Conservation (phyloP, 441 rosid species). For the Syzygium syzygioides region DNA sequence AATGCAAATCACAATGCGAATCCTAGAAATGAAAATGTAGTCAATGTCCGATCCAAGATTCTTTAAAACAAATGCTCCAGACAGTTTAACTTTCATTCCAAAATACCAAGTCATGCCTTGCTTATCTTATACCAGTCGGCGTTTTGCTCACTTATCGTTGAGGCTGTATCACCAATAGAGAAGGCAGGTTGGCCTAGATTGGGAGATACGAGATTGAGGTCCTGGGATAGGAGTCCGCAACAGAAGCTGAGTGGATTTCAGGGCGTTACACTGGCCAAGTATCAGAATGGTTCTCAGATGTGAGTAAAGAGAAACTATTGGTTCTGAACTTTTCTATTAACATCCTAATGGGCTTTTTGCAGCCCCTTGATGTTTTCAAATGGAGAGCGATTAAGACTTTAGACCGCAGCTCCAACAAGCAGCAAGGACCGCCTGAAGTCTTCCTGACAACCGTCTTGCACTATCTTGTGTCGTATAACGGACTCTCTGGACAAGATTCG, state of each 20-base stretch:
- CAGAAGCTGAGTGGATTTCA: background rate
- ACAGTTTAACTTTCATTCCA: background rate
- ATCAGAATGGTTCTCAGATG: background rate
- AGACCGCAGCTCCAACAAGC: background rate
- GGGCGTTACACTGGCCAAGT: background rate
- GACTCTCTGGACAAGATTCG: background rate
- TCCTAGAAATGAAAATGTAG: background rate
- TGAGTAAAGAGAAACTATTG: background rate
- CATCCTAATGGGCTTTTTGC: background rate
- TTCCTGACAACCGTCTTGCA: background rate
- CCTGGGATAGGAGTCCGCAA: background rate
- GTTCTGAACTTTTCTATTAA: background rate
- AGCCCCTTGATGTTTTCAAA: background rate
- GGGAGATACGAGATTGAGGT: background rate
- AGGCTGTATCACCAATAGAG: background rate
- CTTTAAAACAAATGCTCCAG: too few species aligned
- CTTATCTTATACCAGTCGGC: accelerated
- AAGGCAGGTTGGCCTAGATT: background rate
- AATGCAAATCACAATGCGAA: too few species aligned
- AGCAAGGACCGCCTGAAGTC: background rate
- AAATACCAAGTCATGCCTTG: background rate
- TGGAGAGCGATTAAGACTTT: background rate
- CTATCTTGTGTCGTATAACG: background rate
- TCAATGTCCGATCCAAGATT: too few species aligned
- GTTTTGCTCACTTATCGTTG: background rate